These are phyloP conservation scores for Annulohypoxylon truncatum DNA, from an alignment of 2,329 filamentous ascomycete species.

Conservation along the genomic window DNA sequence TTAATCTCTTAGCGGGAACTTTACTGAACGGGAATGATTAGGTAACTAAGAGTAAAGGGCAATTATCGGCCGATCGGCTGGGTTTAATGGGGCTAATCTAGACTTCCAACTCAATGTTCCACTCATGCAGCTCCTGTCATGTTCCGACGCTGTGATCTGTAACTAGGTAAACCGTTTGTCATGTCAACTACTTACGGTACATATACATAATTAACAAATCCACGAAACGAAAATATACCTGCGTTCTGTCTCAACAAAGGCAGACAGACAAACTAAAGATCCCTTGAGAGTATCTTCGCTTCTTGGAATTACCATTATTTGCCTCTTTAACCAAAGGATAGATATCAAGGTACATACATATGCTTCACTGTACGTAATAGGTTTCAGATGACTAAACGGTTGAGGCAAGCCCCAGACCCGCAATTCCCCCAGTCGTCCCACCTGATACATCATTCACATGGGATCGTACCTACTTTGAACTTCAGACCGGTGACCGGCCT, in stretches of 20 bases:
- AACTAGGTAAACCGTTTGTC: not conserved
- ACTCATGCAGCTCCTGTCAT: not conserved
- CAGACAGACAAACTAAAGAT: no score
- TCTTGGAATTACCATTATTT: no score
- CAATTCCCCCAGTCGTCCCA: constrained; percentile 15
- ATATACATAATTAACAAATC: not conserved
- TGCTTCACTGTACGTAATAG: constrained; percentile 9
- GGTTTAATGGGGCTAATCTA: not conserved
- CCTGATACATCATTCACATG: constrained; percentile 39
- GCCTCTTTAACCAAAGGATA: no score
- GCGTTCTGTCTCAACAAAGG: no score
- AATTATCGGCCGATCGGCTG: constrained; percentile 7
- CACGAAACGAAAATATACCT: not conserved
- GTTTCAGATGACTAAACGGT: constrained; percentile 25
- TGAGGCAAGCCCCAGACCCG: constrained; percentile 25
- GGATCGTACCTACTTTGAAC: constrained; percentile 7
- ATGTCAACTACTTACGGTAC: not conserved
- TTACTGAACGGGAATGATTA: not conserved
- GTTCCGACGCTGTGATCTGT: not conserved
- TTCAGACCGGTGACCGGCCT: constrained; percentile 27
- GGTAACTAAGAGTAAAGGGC: not conserved
- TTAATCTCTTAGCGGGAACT: not conserved
- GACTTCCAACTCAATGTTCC: not conserved
- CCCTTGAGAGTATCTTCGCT: no score
- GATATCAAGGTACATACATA: not conserved